Conservation (phyloP, 2,329 filamentous ascomycete genomes). For the Fonsecaea multimorphosa region DNA sequence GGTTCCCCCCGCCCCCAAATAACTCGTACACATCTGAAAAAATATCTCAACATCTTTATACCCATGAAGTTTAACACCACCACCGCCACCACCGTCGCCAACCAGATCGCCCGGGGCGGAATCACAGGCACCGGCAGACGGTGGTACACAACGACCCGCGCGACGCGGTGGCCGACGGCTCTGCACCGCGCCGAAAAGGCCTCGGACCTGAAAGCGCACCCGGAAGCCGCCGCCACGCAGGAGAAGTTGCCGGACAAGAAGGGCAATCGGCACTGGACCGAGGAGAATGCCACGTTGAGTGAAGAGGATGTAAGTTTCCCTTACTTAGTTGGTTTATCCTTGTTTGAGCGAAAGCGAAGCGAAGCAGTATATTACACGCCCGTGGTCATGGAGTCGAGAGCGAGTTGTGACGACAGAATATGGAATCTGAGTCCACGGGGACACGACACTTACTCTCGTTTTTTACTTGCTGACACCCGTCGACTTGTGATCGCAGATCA, state of each 20-base stretch:
- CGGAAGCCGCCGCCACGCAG: slow-evolving; percentile 28
- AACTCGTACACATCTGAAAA: too few relatives aligned
- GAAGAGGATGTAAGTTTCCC: slow-evolving; percentile 30
- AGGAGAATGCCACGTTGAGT: slow-evolving; percentile 31
- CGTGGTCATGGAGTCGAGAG: too few relatives aligned
- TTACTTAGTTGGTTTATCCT: too few relatives aligned
- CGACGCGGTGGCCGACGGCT: slow-evolving; percentile 22
- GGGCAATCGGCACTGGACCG: slow-evolving; percentile 32
- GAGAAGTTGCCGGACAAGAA: slow-evolving; percentile 29
- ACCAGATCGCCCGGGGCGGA: too few relatives aligned
- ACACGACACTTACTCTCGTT: too few relatives aligned
- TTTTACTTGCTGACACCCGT: too few relatives aligned
- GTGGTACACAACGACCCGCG: not conserved
- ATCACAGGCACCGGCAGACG: not conserved
- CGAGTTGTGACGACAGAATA: too few relatives aligned
- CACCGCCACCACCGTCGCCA: too few relatives aligned
- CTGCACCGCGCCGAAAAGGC: slow-evolving; percentile 27
- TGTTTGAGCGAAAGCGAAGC: not conserved
- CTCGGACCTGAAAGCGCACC: slow-evolving; percentile 30
- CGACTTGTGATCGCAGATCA: slow-evolving; percentile 16
- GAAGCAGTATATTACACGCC: too few relatives aligned
- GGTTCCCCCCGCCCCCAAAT: not conserved
- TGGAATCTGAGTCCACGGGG: too few relatives aligned
- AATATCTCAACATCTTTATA: too few relatives aligned
- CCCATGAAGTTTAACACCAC: too few relatives aligned